phyloP scores from a whole-genome alignment of 1,284 basidiomycete species.

The Fistulinella cinereoalba region DNA sequence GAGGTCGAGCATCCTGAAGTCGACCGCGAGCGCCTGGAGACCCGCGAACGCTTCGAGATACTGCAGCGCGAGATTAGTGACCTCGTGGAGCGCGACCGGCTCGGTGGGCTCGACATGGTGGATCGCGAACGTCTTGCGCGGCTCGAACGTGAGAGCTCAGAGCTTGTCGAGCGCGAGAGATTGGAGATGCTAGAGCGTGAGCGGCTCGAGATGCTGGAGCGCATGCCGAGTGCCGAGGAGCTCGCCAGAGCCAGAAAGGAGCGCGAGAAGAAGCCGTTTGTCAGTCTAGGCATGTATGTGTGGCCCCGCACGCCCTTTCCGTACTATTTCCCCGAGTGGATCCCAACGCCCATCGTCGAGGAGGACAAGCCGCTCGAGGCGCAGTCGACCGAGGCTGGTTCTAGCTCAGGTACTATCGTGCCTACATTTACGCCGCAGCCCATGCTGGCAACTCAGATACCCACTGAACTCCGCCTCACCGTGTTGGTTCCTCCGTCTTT shows the following conservation, averaged over 20 bases:
- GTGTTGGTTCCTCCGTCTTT: constrained; percentile 58
- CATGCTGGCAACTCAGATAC: constrained; percentile 11
- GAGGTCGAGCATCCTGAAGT: constrained; percentile 25
- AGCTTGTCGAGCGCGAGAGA: constrained; percentile 30
- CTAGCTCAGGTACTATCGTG: constrained; percentile 9
- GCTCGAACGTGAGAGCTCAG: constrained; percentile 28
- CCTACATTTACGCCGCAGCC: constrained; percentile 8
- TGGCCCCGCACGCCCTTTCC: constrained; percentile 53
- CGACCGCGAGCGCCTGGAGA: constrained; percentile 30
- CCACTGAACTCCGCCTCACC: constrained; percentile 54
- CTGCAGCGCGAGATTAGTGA: constrained; percentile 29
- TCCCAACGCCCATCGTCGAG: constrained; percentile 25
- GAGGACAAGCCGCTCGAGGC: constrained; percentile 11
- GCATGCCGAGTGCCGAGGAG: constrained; percentile 33
- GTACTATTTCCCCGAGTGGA: constrained; percentile 42
- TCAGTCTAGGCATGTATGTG: constrained; percentile 66
- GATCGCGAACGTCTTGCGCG: constrained; percentile 27
- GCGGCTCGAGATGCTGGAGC: constrained; percentile 31
- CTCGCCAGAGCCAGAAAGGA: constrained; percentile 32
- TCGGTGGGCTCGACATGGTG: constrained; percentile 26
- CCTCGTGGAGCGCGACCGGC: constrained; percentile 30
- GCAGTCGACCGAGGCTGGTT: constrained; percentile 6
- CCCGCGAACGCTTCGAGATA: constrained; percentile 29
- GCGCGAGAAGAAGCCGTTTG: constrained; percentile 36
- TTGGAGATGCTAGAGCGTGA: constrained; percentile 31